Percentiles rank a stretch among this genome's conserved stretches.
phyloP scores from a whole-genome alignment of 1,139 yeast species.

The Zygoascus sp. region DNA sequence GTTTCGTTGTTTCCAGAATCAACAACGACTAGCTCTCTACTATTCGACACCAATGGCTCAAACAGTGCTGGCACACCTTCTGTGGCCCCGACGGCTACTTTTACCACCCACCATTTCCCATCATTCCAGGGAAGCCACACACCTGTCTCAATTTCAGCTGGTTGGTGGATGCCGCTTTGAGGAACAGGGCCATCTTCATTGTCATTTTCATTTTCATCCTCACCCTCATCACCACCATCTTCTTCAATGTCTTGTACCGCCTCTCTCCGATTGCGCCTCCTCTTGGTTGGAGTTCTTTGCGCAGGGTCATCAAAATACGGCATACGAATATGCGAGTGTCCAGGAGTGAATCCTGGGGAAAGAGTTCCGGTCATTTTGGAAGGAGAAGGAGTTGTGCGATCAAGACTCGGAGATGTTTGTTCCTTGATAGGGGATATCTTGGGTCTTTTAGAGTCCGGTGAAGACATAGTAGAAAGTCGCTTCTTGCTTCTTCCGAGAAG shows the following conservation, averaged over 20 bases:
- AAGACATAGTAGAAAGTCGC: not conserved
- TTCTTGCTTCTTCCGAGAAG: not conserved
- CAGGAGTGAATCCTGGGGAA: conserved; percentile 10
- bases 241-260: not conserved
- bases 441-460: not conserved
- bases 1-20: conserved; percentile 10
- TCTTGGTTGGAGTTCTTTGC: conserved; percentile 10
- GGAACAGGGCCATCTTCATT: conserved; percentile 6
- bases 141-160: conserved; percentile 5
- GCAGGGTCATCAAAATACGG: conserved; percentile 11
- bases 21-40: not conserved
- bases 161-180: not conserved
- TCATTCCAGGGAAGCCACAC: conserved; percentile 22
- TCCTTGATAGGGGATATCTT: not conserved
- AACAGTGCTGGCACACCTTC: conserved; percentile 6
- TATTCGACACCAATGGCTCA: not conserved
- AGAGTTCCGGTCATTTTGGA: not conserved
- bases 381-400: conserved; percentile 5
- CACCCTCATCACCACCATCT: conserved; percentile 5
- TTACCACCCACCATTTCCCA: conserved; percentile 19
- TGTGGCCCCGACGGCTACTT: conserved; percentile 14
- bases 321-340: conserved; percentile 9
- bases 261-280: not conserved
- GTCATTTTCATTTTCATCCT: conserved; percentile 4
- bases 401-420: not conserved